Base-by-base conservation (phyloP, 805 yeast species). In the Wickerhamomyces ciferrii region DNA sequence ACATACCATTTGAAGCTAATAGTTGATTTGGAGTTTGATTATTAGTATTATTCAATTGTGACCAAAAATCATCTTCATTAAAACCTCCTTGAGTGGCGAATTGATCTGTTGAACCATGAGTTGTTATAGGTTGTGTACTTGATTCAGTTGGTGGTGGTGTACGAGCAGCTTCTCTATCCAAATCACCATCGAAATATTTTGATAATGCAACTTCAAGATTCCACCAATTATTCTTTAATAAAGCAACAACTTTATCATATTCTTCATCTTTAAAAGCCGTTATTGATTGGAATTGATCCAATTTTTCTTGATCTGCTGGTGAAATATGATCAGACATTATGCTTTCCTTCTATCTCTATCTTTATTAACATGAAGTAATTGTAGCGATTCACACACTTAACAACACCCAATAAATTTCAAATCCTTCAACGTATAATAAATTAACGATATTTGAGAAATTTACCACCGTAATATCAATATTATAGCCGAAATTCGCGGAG, bases 161-260 rank as follows among this genome's bases (percentile, higher is more conserved):
- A 11, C 47, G 32, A 3, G 48, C 38, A 2, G 55, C 53, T 17
- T 52, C 56, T 20, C 54, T 53, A 17, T 62, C 71, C 63, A 78
- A 69, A 43, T 72, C 69, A 18, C 74, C 76, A 53, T 84, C 91
- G 57, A 82, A 82, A 59, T 72, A 84, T 43, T 79, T 71, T 4
- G 83, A 74, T 29, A 83, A 62, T 1, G 89, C 79, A 39, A 74
- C 68, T 54, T 83, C 87, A 43, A 84, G 57, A 54, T 82, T 74
- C 82, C 82, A 81, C 42, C 79, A 74, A 53, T 79, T 74, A 41
- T 75, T 71, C 29, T 70, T 62, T 43, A 84, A 59, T 23, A 83
- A 60, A 43, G 68, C 61, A 4, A 74, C 60, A 3, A 82, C 73
- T 39, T 74, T 69, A 1, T 71, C 72, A 40, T 70, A 63, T 24